phyloP scores from a whole-genome alignment of 768 basidiomycete genomes.

The Kwoniella pini region DNA sequence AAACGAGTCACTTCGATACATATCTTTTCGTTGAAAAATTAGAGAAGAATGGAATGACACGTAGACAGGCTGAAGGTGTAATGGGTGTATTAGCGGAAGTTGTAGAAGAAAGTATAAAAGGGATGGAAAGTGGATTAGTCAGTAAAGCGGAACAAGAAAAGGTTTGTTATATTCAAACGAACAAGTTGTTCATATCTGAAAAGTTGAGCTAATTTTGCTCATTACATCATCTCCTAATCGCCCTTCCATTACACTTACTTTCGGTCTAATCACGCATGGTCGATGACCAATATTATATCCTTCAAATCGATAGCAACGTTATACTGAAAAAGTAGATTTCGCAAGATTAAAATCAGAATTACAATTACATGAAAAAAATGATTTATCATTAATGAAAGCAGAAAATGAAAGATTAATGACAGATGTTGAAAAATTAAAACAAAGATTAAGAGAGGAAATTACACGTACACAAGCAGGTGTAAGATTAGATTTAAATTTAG shows the following conservation, averaged over 20 bases:
- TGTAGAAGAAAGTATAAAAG: constrained; percentile 92
- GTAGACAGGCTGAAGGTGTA: constrained; percentile 91
- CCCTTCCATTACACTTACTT: neutral
- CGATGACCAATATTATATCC: too few species aligned
- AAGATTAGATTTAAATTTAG: constrained; percentile 87
- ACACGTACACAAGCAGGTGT: constrained; percentile 90
- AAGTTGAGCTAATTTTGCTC: too few species aligned
- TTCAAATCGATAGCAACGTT: constrained; percentile 45
- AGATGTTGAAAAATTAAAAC: constrained; percentile 94
- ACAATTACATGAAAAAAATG: constrained; percentile 94
- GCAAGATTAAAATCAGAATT: constrained; percentile 94
- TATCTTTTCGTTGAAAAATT: constrained; percentile 90
- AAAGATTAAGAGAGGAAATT: constrained; percentile 86
- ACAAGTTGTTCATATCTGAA: neutral
- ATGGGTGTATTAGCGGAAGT: constrained; percentile 97
- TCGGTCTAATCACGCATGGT: too few species aligned
- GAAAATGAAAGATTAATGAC: constrained; percentile 89
- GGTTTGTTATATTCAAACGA: constrained; percentile 58
- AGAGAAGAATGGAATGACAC: constrained; percentile 81
- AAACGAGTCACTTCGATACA: constrained; percentile 78
- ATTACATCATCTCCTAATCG: neutral
- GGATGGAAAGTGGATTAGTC: constrained; percentile 95
- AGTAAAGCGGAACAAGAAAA: constrained; percentile 96
- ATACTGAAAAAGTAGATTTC: constrained; percentile 74
- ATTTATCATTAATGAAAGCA: constrained; percentile 88